These are phyloP conservation scores for Yarrowia porcina DNA, from an alignment of 805 yeast genomes.

Conservation along the genomic window DNA sequence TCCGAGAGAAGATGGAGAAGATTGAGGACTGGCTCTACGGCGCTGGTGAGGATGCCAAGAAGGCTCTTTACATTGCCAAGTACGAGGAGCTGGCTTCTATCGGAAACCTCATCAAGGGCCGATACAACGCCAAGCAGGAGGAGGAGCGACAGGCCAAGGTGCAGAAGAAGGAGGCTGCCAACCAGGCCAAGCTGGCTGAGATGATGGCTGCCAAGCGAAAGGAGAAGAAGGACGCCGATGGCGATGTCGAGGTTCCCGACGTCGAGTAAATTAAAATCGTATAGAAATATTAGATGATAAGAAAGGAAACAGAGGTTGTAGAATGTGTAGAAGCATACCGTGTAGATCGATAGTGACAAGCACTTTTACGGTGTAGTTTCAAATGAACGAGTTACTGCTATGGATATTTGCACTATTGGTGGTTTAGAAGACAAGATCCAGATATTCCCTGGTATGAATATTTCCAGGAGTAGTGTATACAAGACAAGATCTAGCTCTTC, in stretches of 20 bases:
- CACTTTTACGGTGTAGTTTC: too few species aligned
- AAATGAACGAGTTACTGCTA: too few species aligned
- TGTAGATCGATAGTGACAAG: too few species aligned
- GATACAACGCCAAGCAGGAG: constrained; percentile 91
- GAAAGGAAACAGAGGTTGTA: not conserved
- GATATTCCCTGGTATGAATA: too few species aligned
- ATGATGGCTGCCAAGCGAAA: constrained; percentile 72
- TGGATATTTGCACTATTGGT: too few species aligned
- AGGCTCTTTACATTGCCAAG: constrained; percentile 96
- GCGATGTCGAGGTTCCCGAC: constrained; percentile 28
- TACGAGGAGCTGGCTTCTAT: constrained; percentile 93
- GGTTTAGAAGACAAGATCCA: too few species aligned
- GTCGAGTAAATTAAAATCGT: constrained; percentile 24
- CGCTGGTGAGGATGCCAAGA: constrained; percentile 93
- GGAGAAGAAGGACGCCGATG: constrained; percentile 34
- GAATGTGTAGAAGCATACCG: not conserved
- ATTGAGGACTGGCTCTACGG: constrained; percentile 99
- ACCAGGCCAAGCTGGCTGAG: constrained; percentile 78
- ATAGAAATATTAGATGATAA: constrained; percentile 18
- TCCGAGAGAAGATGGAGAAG: constrained; percentile 67
- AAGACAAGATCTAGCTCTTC: too few species aligned
- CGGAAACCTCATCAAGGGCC: constrained; percentile 93
- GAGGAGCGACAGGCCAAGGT: constrained; percentile 87
- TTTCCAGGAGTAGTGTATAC: too few species aligned
- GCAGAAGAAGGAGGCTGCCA: constrained; percentile 83